A percentile compares a stretch with the other conserved stretches of the same genome.
Conservation (phyloP, 148 eudicot species). For the Silene conica region DNA sequence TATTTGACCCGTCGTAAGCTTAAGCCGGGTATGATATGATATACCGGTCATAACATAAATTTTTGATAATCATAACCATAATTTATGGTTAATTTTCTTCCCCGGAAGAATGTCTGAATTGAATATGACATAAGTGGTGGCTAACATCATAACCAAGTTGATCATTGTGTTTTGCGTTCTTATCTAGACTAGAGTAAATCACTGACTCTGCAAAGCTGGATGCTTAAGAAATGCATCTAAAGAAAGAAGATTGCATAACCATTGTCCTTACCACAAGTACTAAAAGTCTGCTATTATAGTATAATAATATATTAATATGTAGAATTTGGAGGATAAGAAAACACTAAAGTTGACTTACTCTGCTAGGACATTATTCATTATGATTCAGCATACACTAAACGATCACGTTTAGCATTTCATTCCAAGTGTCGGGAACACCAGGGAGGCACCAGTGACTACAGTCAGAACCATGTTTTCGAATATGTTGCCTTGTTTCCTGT, state of each 20-base stretch:
- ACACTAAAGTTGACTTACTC: no score
- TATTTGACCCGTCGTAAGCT: no score
- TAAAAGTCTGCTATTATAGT: no score
- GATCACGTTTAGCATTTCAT: constrained; percentile 58
- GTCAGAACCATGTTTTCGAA: constrained; percentile 38
- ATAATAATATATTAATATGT: neutral
- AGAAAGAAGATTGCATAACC: neutral
- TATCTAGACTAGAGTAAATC: neutral
- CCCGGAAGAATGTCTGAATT: no score
- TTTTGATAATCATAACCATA: no score
- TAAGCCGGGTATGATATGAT: no score
- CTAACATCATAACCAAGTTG: neutral
- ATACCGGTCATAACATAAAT: no score
- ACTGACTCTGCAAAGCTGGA: neutral
- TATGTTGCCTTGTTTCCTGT: constrained; percentile 34
- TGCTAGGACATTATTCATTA: neutral
- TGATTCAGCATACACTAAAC: constrained; percentile 9
- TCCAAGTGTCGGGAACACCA: constrained; percentile 88
- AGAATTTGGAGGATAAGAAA: neutral
- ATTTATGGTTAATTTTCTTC: no score
- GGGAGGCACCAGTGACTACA: constrained; percentile 97
- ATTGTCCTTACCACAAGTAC: neutral
- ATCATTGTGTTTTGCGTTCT: neutral
- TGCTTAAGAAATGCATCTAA: no score
- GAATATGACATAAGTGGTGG: neutral